Base-by-base conservation (phyloP, 2,329 filamentous ascomycete genomes). In the Cyclaneusma minus region DNA sequence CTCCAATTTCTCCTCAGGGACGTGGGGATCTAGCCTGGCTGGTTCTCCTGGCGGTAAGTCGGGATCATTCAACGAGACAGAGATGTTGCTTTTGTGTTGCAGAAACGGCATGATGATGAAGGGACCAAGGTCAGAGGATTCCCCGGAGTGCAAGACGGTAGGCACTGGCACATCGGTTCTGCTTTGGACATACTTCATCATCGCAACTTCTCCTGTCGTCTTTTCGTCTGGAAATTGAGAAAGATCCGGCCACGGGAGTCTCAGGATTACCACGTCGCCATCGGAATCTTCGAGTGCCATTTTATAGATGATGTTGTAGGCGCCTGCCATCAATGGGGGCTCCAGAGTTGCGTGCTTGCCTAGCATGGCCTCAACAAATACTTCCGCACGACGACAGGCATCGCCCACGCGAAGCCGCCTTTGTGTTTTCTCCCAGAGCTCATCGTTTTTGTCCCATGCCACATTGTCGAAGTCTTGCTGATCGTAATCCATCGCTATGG, bases 231-330 rank as follows among this genome's bases (percentile, higher is more conserved):
- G 28, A 23, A 36, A 38, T 24, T 28, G 21, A 13, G 24, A 27
- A 15, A n/a, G 24, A 16, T 28, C 22, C 6, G 29, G 31, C 13
- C 28, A 34, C 6, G 35, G 35, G 14, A 34, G 31, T 22, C 32
- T 22, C 14, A 24, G 27, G 27, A 22, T 25, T 5, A 35, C 25
- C n/a, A n/a, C n/a, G n/a, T n/a, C n/a, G n/a, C n/a, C n/a, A n/a
- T n/a, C n/a, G n/a, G n/a, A n/a, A n/a, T n/a, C n/a, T n/a, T n/a
- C 35, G 22, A 42, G 7, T 25, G 21, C 29, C 5, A 42, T 24
- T 17, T 24, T 35, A 23, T 40, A 40, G 6, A 37, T 8, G 21
- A 29, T 32, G 19, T 39, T 39, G 22, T 34, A 35, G 16, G 36
- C 38, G 11, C 38, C 36, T n/a, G n/a, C n/a, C n/a, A n/a, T n/a